Evolutionary conservation across 192 early-diverging fungal genomes (phyloP).

Genomic region (Obelidium mucronatum): DNA sequence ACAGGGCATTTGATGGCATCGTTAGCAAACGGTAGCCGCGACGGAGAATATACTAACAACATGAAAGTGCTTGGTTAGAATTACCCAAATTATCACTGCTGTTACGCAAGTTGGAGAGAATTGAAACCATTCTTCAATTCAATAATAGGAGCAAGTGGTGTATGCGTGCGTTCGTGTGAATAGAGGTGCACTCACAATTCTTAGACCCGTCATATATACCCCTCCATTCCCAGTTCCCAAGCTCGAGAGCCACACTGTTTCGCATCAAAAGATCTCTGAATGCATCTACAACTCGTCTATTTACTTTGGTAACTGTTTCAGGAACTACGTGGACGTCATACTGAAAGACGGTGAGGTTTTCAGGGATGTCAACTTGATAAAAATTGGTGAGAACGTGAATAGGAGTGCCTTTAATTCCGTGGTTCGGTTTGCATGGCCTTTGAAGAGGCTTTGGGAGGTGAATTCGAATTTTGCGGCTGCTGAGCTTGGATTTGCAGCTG

Average conservation of each 20-base stretch:
- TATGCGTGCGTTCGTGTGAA: too few species aligned
- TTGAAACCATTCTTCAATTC: too few species aligned
- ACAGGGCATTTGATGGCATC: constrained; percentile 27
- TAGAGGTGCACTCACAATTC: constrained; percentile 24
- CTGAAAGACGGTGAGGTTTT: not conserved
- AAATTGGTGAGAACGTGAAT: constrained; percentile 32
- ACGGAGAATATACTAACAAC: constrained; percentile 27
- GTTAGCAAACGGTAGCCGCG: constrained; percentile 29
- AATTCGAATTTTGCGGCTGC: too few species aligned
- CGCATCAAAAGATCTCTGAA: constrained; percentile 11
- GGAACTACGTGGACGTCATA: constrained; percentile 35
- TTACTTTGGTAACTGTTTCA: constrained; percentile 22
- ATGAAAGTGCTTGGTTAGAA: not conserved
- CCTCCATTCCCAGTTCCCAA: not conserved
- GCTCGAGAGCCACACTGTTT: not conserved
- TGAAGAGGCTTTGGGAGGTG: too few species aligned
- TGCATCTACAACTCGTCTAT: constrained; percentile 25
- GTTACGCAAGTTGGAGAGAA: too few species aligned
- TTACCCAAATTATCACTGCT: too few species aligned
- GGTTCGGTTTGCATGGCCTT: not conserved
- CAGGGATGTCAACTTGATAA: constrained; percentile 17
- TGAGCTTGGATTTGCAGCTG: too few species aligned
- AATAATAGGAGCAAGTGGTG: too few species aligned
- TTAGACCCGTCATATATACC: constrained; percentile 33
- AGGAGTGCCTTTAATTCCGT: constrained; percentile 1